Base-by-base conservation (phyloP, 2,329 filamentous ascomycete species). In the Ciborinia camelliae region DNA sequence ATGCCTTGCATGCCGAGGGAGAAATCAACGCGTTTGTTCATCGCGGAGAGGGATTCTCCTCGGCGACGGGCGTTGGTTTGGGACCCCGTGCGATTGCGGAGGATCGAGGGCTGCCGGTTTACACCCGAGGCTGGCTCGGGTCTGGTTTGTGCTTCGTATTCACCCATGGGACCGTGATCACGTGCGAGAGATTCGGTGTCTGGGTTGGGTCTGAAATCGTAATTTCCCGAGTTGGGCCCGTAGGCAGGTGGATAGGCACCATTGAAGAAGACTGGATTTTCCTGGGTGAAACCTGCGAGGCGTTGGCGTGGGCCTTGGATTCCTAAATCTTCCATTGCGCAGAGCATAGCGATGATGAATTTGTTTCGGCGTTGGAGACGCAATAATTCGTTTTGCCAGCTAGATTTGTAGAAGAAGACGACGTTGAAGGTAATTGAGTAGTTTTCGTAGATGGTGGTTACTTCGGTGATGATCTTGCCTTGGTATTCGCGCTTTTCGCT, bases 401-500 rank as follows among this genome's bases (percentile, higher is more conserved):
- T 97, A 66, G 90, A 92, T 77, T 97, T 97, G 84, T 97, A 96
- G 81, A 97, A 97, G 81, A 97, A 97, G 73, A 97, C 88, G 64
- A 98, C 87, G 77, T 97, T 97, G 73, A 97, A 84, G 4, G 88
- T 92, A 73, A 96, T 88, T 7, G 89, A 90, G 75, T 94, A 91
- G 43, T 92, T 91, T 71, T 97, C 89, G 30, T 88, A 86, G 60
- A 98, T 87, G 10, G 87, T 86, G 30, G 85, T 86, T 71, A 98
- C 81, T 77, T 97, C 92, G 0, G 91, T 96, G 45, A 97, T 84
- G 65, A 97, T 92, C 69, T 93, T 94, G 67, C 83, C 82, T 71
- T 94, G 90, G 74, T 91, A 96, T 73, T 97, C 94, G 64, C 94
- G 90, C 79, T 96, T 96, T 79, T 98, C 91, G 10, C 84, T 83